Evolutionary conservation across 1,284 basidiomycete species (phyloP).

Genomic region (Xerocomus amazonicus): DNA sequence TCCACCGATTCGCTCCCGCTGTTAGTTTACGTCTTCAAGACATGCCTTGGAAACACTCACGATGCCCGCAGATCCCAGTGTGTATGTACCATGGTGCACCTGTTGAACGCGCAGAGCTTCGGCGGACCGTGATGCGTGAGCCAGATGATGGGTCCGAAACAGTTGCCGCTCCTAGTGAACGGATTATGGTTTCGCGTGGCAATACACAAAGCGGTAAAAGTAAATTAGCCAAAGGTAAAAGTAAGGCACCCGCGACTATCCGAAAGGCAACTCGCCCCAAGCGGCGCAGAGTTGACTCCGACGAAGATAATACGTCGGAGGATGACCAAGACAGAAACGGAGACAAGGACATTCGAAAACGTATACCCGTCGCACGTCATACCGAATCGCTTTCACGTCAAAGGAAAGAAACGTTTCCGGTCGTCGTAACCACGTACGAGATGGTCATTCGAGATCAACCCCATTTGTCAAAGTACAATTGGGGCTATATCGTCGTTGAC

Average conservation of each 20-base stretch:
- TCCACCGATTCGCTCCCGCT: constrained; percentile 75
- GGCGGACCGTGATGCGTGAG: constrained; percentile 53
- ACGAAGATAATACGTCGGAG: constrained; percentile 11
- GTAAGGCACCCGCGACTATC: background rate
- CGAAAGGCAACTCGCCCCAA: constrained; percentile 15
- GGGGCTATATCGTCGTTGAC: constrained; percentile 95
- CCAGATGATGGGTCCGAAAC: constrained; percentile 25
- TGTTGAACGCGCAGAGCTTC: constrained; percentile 70
- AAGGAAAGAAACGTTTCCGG: constrained; percentile 55
- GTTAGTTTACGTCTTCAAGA: constrained; percentile 38
- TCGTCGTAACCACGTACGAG: constrained; percentile 91
- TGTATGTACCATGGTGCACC: constrained; percentile 89
- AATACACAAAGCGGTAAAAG: constrained; percentile 9
- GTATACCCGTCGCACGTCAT: constrained; percentile 21
- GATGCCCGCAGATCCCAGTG: constrained; percentile 66
- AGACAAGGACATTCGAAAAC: constrained; percentile 7
- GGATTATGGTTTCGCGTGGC: constrained; percentile 19
- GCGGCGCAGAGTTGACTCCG: constrained; percentile 18
- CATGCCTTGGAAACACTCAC: background rate
- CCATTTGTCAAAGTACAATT: constrained; percentile 65
- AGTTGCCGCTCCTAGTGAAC: constrained; percentile 20
- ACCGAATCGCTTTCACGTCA: constrained; percentile 18
- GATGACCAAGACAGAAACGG: constrained; percentile 13
- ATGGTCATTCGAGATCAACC: constrained; percentile 84
- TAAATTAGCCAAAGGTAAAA: constrained; percentile 8